Percentiles rank a stretch among this genome's conserved stretches.
Conservation (phyloP, 2,329 filamentous ascomycete species). For the Diaporthe sp. region DNA sequence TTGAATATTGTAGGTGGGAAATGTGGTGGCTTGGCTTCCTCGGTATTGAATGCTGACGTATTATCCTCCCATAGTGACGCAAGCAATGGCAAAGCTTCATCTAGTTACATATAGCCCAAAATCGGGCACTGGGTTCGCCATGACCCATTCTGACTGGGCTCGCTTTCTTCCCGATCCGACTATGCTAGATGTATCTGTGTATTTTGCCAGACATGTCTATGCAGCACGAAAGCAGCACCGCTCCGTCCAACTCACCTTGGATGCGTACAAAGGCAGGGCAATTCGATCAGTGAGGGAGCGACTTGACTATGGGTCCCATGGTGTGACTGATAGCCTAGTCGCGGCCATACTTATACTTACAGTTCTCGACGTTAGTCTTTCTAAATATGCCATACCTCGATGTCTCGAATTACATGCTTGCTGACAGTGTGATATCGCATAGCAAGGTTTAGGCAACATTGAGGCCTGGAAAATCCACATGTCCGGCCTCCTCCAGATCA, state of each 20-base stretch:
- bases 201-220: slow-evolving; percentile 3
- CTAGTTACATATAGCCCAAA: not conserved
- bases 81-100: slow-evolving; percentile 12
- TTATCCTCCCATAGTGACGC: not conserved
- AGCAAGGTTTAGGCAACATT: slow-evolving; percentile 2
- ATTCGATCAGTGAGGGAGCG: slow-evolving; percentile 4
- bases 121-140: not conserved
- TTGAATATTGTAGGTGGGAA: not conserved
- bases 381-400: fast-evolving
- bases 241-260: not conserved
- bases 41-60: not conserved
- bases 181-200: slow-evolving; percentile 1
- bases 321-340: not conserved
- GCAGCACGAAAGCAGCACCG: not conserved
- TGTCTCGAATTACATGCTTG: not conserved
- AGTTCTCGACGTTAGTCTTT: not conserved
- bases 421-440: not conserved
- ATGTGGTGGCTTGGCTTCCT: too few species aligned
- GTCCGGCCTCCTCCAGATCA: not conserved
- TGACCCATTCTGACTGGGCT: slow-evolving; percentile 3
- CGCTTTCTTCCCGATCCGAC: slow-evolving; percentile 2
- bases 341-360: not conserved
- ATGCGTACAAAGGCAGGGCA: slow-evolving; percentile 6
- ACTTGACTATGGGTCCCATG: not conserved
- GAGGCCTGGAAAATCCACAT: slow-evolving; percentile 11